Evolutionary conservation across 2,329 filamentous ascomycete genomes (phyloP), one percentile per base, ranked within the genome.

Genomic region (Penicillium occitanis): DNA sequence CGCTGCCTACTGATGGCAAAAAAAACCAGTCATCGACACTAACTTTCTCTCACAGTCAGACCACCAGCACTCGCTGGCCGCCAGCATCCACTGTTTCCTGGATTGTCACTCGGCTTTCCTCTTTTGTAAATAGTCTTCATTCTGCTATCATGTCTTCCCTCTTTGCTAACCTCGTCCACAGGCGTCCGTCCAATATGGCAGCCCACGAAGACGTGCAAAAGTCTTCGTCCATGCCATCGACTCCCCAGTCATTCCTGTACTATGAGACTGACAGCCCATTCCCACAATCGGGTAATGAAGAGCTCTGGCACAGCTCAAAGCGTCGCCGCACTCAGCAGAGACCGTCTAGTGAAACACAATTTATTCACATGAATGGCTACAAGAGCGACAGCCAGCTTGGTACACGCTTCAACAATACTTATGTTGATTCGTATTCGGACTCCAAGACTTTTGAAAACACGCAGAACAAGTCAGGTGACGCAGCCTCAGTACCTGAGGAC

Each of bases 331-430:
- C 53, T 58, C 62, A 64, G 6, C 63, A 65, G n/a, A 60, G 44
- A 46, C 62, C 65, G 14, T 55, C 61, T 2, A 67, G 62, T 64
- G 66, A 67, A 10, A 67, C 66, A 11, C 59, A 66, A 14, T 66
- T 66, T 37, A 66, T 63, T 28, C 66, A 68, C 25, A 66, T 66
- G 63, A 68, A 68, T 44, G 66, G 64, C 14, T 65, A 68, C 59
- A 67, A 67, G 42, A 65, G 63, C 30, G 66, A 65, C 30, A 67
- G 66, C 51, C 62, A 67, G 35, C 37, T 65, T 51, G 66, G 66
- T 17, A 57, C 66, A 13, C 58, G 61, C 2, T 67, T 65, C 30
- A 65, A 61, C 66, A 65, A 67, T 50, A 65, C 63, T 37, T 64
- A 65, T 40, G 66, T 65, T 33, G 66, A 67, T 11, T 67, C 63